These are phyloP conservation scores for Circinella minor DNA, from an alignment of 371 early-diverging fungal genomes.

Conservation along the genomic window DNA sequence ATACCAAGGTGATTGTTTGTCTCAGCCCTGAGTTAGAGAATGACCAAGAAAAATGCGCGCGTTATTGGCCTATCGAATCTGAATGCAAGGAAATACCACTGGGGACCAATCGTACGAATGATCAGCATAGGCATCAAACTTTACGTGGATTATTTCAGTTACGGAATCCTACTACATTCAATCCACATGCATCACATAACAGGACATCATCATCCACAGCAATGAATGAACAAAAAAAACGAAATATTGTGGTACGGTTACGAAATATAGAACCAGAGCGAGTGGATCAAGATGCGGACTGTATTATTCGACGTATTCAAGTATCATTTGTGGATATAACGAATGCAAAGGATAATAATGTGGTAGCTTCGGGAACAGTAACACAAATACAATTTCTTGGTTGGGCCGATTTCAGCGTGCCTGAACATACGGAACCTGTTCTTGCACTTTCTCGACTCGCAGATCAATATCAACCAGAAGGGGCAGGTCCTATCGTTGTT, in stretches of 20 bases:
- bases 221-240: not conserved
- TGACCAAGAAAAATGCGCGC: conserved; percentile 71
- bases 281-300: conserved; percentile 20
- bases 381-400: conserved; percentile 81
- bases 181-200: too few species aligned
- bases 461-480: conserved; percentile 29
- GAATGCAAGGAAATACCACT: conserved; percentile 15
- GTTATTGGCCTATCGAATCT: conserved; percentile 72
- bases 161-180: not conserved
- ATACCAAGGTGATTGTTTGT: conserved; percentile 80
- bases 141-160: conserved; percentile 2
- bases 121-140: not conserved
- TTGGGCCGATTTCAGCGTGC: conserved; percentile 93
- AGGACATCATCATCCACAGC: not conserved
- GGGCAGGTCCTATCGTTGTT: conserved; percentile 64
- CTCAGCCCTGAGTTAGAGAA: conserved; percentile 80
- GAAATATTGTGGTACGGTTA: conserved; percentile 1
- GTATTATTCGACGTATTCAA: conserved; percentile 21
- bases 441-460: conserved; percentile 47
- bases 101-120: not conserved
- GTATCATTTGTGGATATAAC: conserved; percentile 6
- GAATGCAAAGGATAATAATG: conserved; percentile 1
- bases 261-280: conserved; percentile 15
- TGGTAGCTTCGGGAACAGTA: conserved; percentile 32
- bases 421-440: conserved; percentile 48